Conservation (phyloP, 2,329 filamentous ascomycete species). For the Thelonectria rubi region DNA sequence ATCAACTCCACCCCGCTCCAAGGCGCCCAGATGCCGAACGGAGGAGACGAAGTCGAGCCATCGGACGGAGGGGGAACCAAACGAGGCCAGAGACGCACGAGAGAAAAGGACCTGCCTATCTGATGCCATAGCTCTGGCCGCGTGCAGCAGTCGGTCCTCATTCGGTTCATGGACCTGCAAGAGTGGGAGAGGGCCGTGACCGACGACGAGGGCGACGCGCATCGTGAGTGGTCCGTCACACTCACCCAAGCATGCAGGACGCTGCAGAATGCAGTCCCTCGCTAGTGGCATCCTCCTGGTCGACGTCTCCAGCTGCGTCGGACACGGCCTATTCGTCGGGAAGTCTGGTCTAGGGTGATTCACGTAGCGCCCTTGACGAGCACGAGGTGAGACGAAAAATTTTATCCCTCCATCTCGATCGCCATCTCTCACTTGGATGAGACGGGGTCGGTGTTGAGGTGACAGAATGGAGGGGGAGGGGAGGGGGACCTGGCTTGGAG, state of each 20-base stretch:
- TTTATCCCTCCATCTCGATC: not conserved
- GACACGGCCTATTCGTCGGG: constrained; percentile 31
- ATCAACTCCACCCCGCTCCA: constrained; percentile 5
- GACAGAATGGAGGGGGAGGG: not conserved
- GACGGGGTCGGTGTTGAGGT: not conserved
- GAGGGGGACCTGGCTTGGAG: not conserved
- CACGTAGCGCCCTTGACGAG: constrained; percentile 25
- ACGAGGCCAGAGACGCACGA: constrained; percentile 13
- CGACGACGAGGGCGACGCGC: constrained; percentile 29
- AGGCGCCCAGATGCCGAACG: constrained; percentile 12
- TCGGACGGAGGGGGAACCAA: constrained; percentile 9
- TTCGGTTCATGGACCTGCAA: constrained; percentile 36
- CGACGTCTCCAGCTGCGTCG: constrained; percentile 19
- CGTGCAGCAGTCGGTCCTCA: constrained; percentile 36
- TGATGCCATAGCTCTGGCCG: constrained; percentile 23
- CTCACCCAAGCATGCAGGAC: constrained; percentile 30
- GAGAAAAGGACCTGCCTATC: constrained; percentile 32
- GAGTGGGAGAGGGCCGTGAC: constrained; percentile 28
- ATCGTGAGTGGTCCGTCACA: constrained; percentile 36
- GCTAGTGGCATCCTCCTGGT: constrained; percentile 32
- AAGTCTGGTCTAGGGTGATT: constrained; percentile 27
- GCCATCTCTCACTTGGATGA: not conserved
- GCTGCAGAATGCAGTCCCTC: constrained; percentile 31
- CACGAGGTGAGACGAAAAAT: constrained; percentile 14
- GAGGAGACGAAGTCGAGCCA: not conserved